Evolutionary conservation across 1,284 basidiomycete species (phyloP).

Genomic region (Spongiforma sp.): DNA sequence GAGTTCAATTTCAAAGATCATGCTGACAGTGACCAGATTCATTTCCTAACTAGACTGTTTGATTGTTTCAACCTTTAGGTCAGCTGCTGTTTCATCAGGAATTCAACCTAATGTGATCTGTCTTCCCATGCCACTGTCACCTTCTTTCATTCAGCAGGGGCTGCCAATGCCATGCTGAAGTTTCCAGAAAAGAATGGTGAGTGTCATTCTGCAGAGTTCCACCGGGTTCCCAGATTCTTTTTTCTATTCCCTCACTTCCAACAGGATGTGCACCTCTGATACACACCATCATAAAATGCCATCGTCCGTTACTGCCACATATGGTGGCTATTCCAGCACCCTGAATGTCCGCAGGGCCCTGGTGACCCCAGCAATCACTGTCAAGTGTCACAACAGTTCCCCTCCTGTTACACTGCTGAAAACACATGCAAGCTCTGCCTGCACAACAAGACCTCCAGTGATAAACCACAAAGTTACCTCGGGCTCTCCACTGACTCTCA

Average conservation of each 20-base stretch:
- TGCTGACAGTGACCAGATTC: no score
- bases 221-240: not conserved
- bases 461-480: not conserved
- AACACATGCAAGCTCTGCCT: not conserved
- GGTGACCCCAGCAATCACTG: not conserved
- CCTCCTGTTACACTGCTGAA: not conserved
- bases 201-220: no score
- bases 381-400: not conserved
- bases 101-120: no score
- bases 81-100: no score
- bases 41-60: no score
- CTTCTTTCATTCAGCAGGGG: no score
- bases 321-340: not conserved
- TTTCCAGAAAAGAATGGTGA: no score
- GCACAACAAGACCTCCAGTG: not conserved
- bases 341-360: not conserved
- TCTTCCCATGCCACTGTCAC: no score
- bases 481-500: no score
- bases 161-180: no score
- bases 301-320: not conserved
- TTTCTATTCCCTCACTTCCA: not conserved
- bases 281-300: not conserved
- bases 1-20: no score
- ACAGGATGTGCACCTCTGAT: not conserved
- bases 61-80: no score